phyloP scores from a whole-genome alignment of 768 basidiomycete species.

The Ephemerocybe angulata region DNA sequence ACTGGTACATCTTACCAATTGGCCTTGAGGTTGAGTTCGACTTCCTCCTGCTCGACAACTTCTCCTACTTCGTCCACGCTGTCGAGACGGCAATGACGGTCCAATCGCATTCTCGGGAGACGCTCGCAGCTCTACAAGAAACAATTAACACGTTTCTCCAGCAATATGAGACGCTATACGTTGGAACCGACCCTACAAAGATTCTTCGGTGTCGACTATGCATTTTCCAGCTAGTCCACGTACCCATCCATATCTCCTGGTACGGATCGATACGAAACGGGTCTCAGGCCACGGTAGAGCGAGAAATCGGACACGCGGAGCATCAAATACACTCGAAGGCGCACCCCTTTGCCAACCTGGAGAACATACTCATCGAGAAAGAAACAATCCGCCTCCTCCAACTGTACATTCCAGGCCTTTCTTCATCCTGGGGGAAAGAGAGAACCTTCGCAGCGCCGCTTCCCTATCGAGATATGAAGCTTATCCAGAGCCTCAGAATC shows the following conservation, averaged over 20 bases:
- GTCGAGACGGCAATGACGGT: constrained; percentile 31
- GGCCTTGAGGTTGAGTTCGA: constrained; percentile 27
- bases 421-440: not conserved
- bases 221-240: constrained; percentile 31
- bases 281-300: constrained; percentile 29
- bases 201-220: constrained; percentile 23
- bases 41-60: constrained; percentile 22
- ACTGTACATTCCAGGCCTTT: constrained; percentile 19
- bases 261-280: constrained; percentile 31
- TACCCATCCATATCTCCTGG: constrained; percentile 31
- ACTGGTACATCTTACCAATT: constrained; percentile 34
- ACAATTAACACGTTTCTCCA: constrained; percentile 23
- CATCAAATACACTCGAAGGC: constrained; percentile 29
- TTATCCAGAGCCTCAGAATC: not conserved
- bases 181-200: constrained; percentile 22
- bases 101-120: constrained; percentile 10
- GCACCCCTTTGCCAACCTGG: constrained; percentile 28
- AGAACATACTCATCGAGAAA: constrained; percentile 21
- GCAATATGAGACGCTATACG: constrained; percentile 24
- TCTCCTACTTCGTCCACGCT: constrained; percentile 20
- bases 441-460: not conserved
- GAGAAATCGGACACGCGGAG: constrained; percentile 24
- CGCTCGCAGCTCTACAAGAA: constrained; percentile 19
- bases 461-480: not conserved
- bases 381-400: constrained; percentile 18